Base-by-base conservation (phyloP, 129 eudicot species). In the Helianthus tuberosus region DNA sequence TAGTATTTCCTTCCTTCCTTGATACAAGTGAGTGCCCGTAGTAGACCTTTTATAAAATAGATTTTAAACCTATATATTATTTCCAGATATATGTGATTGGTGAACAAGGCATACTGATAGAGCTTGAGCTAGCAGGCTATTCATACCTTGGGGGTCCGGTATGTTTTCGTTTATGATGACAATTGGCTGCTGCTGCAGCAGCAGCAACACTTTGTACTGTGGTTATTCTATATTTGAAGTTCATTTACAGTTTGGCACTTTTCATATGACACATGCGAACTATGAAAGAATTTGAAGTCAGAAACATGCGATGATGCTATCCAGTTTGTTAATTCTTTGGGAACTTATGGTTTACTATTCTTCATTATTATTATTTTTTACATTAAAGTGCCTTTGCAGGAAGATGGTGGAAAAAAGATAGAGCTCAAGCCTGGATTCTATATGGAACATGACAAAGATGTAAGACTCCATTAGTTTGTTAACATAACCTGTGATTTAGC, bases 91-190 rank as follows among this genome's bases (percentile, higher is more conserved):
- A 94, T 74, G 99, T 94, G 58, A 87, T 94, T 82, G 99, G 99
- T 65, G 99, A 94, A 84, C 97, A 94, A 29, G 99, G 99, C 69
- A 94, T 94, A 78, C 80, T 88, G 70, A 94, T 88, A 89, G 99
- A 94, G 94, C 99, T 94, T 72, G 97, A 85, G 75, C 89, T 91
- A 60, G 99, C 99, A 41, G 99, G 99, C 25, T 83, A 84, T 82
- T 91, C 93, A 61, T 85, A 90, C 69, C 83, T 94, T 67, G 99
- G 99, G 61, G 99, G 99, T 55, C 99, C 99, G 89, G 99, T 94
- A 91, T 69, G 92, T 83, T 68, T 54, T 41, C 43, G 8, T 39
- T 47, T 6, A 47, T 8, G 53, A 68, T 62, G 14, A 16, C 49
- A 58, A n/a, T 57, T 53, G n/a, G n/a, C n/a, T n/a, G n/a, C n/a